Base-by-base conservation (phyloP, 23 red algal genomes). In the Gracilaria gracilis region DNA sequence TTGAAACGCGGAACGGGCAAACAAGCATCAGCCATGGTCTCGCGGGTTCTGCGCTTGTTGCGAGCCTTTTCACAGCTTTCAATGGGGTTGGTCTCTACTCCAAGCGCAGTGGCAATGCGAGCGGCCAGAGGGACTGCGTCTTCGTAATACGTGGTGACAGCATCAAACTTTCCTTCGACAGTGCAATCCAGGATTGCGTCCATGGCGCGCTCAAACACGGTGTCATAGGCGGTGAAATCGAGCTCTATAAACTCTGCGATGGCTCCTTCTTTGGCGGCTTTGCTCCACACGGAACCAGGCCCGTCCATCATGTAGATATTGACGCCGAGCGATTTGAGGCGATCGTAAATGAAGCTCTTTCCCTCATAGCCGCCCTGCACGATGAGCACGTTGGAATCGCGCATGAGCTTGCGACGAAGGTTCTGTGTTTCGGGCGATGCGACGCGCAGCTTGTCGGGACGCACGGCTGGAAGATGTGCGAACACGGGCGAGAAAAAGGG, bases 71-170 rank as follows among this genome's bases (percentile, higher is more conserved):
- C 93, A 70, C 97, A 95, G 29, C 93, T 93, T 29, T 75, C 51
- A 0, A 95, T 84, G 14, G 89, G 70, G 61, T 95, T 96, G 28
- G 57, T 79, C 17, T 80, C 28, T 23, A 98, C 54, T 23, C 90
- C 83, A 46, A 98, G 80, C 4, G 93, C 93, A 23, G 82, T 88
- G 25, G 93, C 97, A 34, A 98, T 86, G 55, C 94, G 90, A 35
- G 97, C 93, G 23, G 88, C 97, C 34, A 98, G 37, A 32, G 97
- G 58, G 38, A 98, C 93, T 31, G 97, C 97, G 57, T 98, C 94
- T 87, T 98, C 97, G 75, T 92, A 98, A 66, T 89, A 98, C 39
- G 93, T 95, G 78, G 97, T 93, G 67, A 98, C 93, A 32, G 81
- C 93, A 79, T 95, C 93, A 59, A 98, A 98, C 21, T 79, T 38